phyloP scores from a whole-genome alignment of 139 green algal genomes.

The Mesotaenium endlicherianum region DNA sequence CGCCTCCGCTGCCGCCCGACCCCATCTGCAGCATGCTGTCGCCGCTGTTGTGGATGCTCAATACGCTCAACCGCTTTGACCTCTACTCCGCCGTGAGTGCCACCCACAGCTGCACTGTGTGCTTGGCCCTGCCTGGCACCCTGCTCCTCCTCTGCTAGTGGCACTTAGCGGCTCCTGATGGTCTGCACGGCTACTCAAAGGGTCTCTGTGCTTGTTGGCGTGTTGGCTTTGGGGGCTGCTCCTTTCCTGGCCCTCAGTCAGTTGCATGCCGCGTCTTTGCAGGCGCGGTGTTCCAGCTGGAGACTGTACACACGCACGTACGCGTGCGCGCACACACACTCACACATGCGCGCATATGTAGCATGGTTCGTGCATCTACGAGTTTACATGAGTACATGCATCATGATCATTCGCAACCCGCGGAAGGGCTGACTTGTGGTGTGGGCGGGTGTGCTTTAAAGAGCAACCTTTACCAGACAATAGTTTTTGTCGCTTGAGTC shows the following conservation, averaged over 20 bases:
- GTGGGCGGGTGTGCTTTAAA: too few species aligned
- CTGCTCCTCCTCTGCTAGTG: neutral
- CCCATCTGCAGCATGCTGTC: conserved; percentile 5
- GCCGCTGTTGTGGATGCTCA: conserved; percentile 39
- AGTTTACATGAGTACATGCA: too few species aligned
- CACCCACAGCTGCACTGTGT: neutral
- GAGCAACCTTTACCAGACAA: too few species aligned
- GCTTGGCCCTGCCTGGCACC: neutral
- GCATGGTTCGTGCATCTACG: too few species aligned
- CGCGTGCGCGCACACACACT: too few species aligned
- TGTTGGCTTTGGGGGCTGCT: neutral
- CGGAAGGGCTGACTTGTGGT: too few species aligned
- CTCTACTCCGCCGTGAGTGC: conserved; percentile 41
- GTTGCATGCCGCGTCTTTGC: too few species aligned
- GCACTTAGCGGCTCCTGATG: neutral
- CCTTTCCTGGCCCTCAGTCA: neutral
- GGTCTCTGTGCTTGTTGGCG: neutral
- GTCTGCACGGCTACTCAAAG: neutral
- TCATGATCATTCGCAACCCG: too few species aligned
- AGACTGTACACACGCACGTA: too few species aligned
- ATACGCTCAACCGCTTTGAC: conserved; percentile 51
- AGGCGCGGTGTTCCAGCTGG: too few species aligned
- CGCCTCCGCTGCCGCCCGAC: conserved; percentile 7
- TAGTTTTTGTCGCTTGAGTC: too few species aligned
- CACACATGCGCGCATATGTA: too few species aligned